Evolutionary conservation across 139 green algal genomes (phyloP).

Genomic region (Chlamydomonas eustigma): DNA sequence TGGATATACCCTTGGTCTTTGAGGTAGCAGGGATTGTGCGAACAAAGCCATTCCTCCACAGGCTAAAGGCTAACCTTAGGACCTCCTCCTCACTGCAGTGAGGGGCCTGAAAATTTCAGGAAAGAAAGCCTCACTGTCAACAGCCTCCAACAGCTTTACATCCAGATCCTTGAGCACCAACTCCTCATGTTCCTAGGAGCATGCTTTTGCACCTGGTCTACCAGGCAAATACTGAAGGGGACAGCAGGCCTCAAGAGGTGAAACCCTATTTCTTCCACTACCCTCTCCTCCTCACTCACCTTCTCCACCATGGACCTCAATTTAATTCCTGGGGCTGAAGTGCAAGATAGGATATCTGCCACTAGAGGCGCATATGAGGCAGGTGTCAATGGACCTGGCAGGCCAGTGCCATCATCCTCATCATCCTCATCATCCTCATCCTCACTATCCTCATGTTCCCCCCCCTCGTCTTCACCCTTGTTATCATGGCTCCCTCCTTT

Average conservation of each 20-base stretch:
- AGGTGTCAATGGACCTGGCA: conserved; percentile 7
- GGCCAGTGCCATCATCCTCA: conserved; percentile 3
- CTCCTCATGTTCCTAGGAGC: too few relatives aligned
- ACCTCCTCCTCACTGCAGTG: conserved; percentile 15
- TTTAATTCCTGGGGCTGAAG: neutral
- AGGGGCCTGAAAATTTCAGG: conserved; percentile 6
- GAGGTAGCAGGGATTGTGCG: neutral
- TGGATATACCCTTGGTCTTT: neutral
- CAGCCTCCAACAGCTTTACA: neutral
- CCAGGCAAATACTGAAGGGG: too few relatives aligned
- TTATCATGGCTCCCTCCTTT: neutral
- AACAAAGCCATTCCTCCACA: conserved; percentile 17
- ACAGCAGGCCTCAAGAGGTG: too few relatives aligned
- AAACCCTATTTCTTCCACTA: too few relatives aligned
- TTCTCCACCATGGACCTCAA: neutral
- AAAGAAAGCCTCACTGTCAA: neutral
- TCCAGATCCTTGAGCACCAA: too few relatives aligned
- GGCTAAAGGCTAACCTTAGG: conserved; percentile 3
- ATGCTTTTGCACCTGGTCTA: too few relatives aligned
- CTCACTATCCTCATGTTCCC: conserved; percentile 12
- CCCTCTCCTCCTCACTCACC: too few relatives aligned
- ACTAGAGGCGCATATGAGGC: neutral
- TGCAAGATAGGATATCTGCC: neutral
- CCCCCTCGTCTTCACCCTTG: neutral
- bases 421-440: neutral